phyloP scores from a whole-genome alignment of 2,329 filamentous ascomycete species.

The Aureobasidium sp. region DNA sequence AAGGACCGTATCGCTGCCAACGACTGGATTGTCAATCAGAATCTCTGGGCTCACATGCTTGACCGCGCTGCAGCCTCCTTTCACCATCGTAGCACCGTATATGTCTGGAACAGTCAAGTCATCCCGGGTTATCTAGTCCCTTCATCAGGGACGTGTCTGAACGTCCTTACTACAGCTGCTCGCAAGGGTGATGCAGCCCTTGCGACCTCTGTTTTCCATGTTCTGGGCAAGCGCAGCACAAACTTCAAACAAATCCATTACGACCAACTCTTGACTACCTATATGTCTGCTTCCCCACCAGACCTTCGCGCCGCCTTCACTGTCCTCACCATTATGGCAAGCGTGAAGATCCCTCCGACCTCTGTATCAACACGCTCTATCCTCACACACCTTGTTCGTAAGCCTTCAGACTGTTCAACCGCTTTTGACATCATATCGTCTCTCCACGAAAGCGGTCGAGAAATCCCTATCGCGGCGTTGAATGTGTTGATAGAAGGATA shows the following conservation, averaged over 20 bases:
- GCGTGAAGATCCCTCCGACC: slow-evolving; percentile 52
- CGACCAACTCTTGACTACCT: slow-evolving; percentile 68
- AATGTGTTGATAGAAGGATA: slow-evolving; percentile 50
- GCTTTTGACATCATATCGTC: slow-evolving; percentile 52
- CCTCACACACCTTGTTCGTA: slow-evolving; percentile 47
- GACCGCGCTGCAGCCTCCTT: slow-evolving; percentile 59
- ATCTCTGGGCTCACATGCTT: slow-evolving; percentile 65
- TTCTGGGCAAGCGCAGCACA: slow-evolving; percentile 53
- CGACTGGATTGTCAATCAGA: slow-evolving; percentile 40
- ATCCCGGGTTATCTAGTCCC: slow-evolving; percentile 53
- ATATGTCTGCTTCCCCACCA: slow-evolving; percentile 45
- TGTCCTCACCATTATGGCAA: slow-evolving; percentile 66
- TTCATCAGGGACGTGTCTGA: slow-evolving; percentile 57
- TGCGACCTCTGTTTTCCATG: slow-evolving; percentile 62
- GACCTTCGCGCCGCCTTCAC: slow-evolving; percentile 62
- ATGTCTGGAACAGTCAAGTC: slow-evolving; percentile 66
- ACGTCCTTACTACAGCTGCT: slow-evolving; percentile 66
- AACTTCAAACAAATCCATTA: slow-evolving; percentile 64
- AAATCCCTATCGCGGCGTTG: slow-evolving; percentile 45
- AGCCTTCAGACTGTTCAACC: slow-evolving; percentile 40
- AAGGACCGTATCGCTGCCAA: slow-evolving; percentile 46
- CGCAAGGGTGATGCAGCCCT: slow-evolving; percentile 60
- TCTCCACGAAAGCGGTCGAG: slow-evolving; percentile 44
- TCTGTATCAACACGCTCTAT: slow-evolving; percentile 58
- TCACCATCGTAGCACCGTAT: slow-evolving; percentile 56